Conservation (phyloP, 1,284 basidiomycete genomes). For the Heterobasidion parviporum region DNA sequence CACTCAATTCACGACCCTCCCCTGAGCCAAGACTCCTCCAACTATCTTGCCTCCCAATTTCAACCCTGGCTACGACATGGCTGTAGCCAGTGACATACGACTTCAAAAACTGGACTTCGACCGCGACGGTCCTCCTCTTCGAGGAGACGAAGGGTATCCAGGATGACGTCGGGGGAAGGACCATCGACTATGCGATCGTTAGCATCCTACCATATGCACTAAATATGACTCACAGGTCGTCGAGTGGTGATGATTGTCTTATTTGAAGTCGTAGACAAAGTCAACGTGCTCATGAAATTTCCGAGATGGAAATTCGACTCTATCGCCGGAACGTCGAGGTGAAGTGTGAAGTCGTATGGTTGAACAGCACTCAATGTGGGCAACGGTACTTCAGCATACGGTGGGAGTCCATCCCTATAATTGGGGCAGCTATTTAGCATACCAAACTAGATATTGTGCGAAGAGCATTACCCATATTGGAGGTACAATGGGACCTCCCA, state of each 20-base stretch:
- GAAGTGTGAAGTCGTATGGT: constrained; percentile 62
- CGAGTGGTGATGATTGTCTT: constrained; percentile 50
- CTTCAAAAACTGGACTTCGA: constrained; percentile 47
- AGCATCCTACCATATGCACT: too few species aligned
- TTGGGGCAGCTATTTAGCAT: not conserved
- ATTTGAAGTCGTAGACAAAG: constrained; percentile 47
- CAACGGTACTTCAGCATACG: constrained; percentile 49
- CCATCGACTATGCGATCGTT: constrained; percentile 34
- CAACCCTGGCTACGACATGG: constrained; percentile 42
- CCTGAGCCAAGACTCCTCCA: constrained; percentile 63
- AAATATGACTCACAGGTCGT: constrained; percentile 44
- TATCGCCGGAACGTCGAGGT: constrained; percentile 57
- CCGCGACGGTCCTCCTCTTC: constrained; percentile 29
- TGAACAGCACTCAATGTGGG: constrained; percentile 47
- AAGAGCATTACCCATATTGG: constrained; percentile 59
- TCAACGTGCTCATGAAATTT: constrained; percentile 71
- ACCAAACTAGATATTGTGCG: not conserved
- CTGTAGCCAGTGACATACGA: constrained; percentile 42
- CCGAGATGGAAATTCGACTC: constrained; percentile 63
- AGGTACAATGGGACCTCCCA: constrained; percentile 62
- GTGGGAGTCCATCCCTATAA: constrained; percentile 49
- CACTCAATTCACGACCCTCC: constrained; percentile 60
- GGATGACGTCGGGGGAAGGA: constrained; percentile 32
- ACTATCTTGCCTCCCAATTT: constrained; percentile 58
- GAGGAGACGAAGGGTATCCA: constrained; percentile 13